These are phyloP conservation scores for Collybia sordida DNA, from an alignment of 768 basidiomycete species.

Conservation along the genomic window DNA sequence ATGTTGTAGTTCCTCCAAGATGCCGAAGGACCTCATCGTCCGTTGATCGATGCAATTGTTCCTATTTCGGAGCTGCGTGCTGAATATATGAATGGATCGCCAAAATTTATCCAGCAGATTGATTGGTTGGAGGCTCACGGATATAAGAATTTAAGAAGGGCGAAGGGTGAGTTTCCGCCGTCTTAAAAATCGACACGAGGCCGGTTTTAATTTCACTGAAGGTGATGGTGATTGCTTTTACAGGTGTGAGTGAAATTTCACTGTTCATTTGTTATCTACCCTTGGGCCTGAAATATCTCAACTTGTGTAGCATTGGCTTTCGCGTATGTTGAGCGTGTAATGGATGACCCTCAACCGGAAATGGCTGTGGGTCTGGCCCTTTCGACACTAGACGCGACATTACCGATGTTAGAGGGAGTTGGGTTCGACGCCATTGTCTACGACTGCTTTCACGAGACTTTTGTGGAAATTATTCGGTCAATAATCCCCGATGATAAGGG, in stretches of 20 bases:
- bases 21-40: constrained; percentile 27
- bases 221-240: constrained; percentile 95
- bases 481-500: constrained; percentile 38
- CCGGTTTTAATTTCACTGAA: constrained; percentile 21
- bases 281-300: constrained; percentile 12
- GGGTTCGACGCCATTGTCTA: constrained; percentile 70
- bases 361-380: constrained; percentile 49
- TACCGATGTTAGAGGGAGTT: constrained; percentile 49
- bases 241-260: constrained; percentile 53
- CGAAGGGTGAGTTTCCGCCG: constrained; percentile 51
- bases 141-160: constrained; percentile 64
- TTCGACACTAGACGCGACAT: constrained; percentile 49
- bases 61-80: constrained; percentile 54
- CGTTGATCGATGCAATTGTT: constrained; percentile 54
- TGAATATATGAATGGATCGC: constrained; percentile 66
- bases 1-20: neutral
- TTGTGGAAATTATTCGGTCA: constrained; percentile 49
- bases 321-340: constrained; percentile 73
- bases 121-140: constrained; percentile 65
- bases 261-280: neutral
- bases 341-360: constrained; percentile 44
- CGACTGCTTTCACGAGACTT: constrained; percentile 73
- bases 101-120: constrained; percentile 70
- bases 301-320: constrained; percentile 69
- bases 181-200: neutral